Evolutionary conservation across 1,284 basidiomycete species (phyloP).

Genomic region (Clitocybe nebularis): DNA sequence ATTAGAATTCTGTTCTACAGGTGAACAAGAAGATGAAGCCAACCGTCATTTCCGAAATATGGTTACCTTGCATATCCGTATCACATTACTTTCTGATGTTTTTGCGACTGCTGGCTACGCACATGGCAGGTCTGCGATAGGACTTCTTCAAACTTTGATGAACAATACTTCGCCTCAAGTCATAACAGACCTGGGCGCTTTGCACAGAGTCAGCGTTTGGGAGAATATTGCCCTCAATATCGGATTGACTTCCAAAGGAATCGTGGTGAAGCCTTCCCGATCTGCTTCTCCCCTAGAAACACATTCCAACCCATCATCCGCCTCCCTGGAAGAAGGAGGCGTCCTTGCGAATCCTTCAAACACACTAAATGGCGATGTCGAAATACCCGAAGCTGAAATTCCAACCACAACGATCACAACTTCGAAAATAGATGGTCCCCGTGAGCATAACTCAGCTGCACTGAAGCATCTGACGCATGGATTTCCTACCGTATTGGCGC

Average conservation of each 20-base stretch:
- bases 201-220: slow-evolving; percentile 86
- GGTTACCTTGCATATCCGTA: slow-evolving; percentile 75
- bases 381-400: slow-evolving; percentile 3
- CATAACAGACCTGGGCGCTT: slow-evolving; percentile 70
- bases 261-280: too few species aligned
- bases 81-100: slow-evolving; percentile 85
- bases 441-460: slow-evolving; percentile 69
- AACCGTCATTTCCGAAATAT: slow-evolving; percentile 74
- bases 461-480: slow-evolving; percentile 81
- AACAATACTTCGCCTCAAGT: slow-evolving; percentile 60
- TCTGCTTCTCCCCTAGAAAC: slow-evolving; percentile 34
- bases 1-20: slow-evolving; percentile 26
- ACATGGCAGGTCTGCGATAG: slow-evolving; percentile 76
- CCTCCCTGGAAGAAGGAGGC: slow-evolving; percentile 33
- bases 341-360: slow-evolving; percentile 21
- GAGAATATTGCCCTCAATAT: slow-evolving; percentile 80
- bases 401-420: slow-evolving; percentile 16
- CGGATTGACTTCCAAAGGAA: slow-evolving; percentile 50
- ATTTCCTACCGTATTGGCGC: slow-evolving; percentile 74
- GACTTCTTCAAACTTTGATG: slow-evolving; percentile 76
- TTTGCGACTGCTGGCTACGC: slow-evolving; percentile 84
- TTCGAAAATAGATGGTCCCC: slow-evolving; percentile 40
- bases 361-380: slow-evolving; percentile 3
- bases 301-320: slow-evolving; percentile 35
- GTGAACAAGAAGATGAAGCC: slow-evolving; percentile 45